These are phyloP conservation scores for Phytophthora capsici DNA, from an alignment of 352 stramenopile species.

Conservation along the genomic window DNA sequence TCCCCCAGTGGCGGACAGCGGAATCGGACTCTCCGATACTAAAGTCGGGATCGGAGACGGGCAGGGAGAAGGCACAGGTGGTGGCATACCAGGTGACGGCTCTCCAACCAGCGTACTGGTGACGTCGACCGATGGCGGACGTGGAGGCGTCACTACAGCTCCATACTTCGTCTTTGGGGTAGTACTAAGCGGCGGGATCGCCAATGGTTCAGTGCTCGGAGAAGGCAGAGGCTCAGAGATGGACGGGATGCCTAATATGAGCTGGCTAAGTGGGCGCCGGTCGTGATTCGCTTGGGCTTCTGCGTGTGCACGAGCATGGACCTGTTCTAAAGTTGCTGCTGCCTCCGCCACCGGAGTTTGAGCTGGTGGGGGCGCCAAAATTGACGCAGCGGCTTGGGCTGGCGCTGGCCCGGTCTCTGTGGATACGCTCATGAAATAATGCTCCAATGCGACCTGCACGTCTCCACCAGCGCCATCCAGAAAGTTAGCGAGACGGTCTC, in stretches of 20 bases:
- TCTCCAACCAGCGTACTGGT: conserved; percentile 50
- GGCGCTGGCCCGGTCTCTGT: conserved; percentile 27
- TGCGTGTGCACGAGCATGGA: conserved; percentile 42
- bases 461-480: conserved; percentile 82
- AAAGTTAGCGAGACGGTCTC: conserved; percentile 73
- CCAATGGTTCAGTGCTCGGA: conserved; percentile 26
- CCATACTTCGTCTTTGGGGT: conserved; percentile 24
- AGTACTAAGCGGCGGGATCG: conserved; percentile 18
- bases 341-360: conserved; percentile 17
- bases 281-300: conserved; percentile 50
- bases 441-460: conserved; percentile 86
- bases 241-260: conserved; percentile 77
- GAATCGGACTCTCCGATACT: conserved; percentile 9
- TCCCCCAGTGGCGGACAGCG: conserved; percentile 9
- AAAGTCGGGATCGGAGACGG: conserved; percentile 27
- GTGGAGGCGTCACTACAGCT: conserved; percentile 17
- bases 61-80: conserved; percentile 37
- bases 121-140: conserved; percentile 36
- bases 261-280: conserved; percentile 60
- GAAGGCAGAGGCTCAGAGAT: conserved; percentile 38
- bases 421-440: conserved; percentile 90
- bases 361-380: conserved; percentile 9
- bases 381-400: conserved; percentile 5
- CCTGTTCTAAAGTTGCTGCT: conserved; percentile 29
- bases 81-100: conserved; percentile 46